Base-by-base conservation (phyloP, 768 basidiomycete species). In the Lyophyllum decastes region DNA sequence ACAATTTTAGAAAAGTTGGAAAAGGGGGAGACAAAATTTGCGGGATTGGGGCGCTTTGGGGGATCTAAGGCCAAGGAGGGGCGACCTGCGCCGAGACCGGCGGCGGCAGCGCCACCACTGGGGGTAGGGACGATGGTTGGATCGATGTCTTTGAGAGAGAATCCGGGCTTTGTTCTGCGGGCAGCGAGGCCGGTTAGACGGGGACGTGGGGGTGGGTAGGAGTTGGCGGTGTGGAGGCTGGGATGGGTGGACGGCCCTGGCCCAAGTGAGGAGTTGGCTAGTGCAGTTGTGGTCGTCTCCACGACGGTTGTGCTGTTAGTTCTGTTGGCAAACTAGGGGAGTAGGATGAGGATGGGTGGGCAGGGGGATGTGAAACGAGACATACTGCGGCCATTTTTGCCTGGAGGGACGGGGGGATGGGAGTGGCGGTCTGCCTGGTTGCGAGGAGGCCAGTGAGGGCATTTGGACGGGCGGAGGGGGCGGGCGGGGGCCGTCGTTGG, bases 1-100 rank as follows among this genome's bases (percentile, higher is more conserved):
- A 97, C 93, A 66, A 97, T 95, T 75, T 89, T 93, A 60, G 87
- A 85, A 72, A 98, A 97, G 70, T 94, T 96, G 30, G 90, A 80
- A 75, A 98, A 98, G 22, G 94, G 94, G 34, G 90, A 90, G 60
- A 78, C 82, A 62, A 85, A 81, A 47, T 80, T 79, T 33, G 76
- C 67, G 8, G 72, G 67, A 58, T 77, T 70, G 33, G 72, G 70
- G 45, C 67, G 72, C 58, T 64, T 72, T 46, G 68, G 76, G 19
- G 63, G 64, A 67, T 73, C 72, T 58, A 75, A 76, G 52, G 78
- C 75, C 38, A 82, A 65, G 19, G 77, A 74, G 17, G 87, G 87
- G 54, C 85, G 81, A 40, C 89, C 88, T 49, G 83, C 81, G 33
- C 90, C 90, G 30, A 93, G 81, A 57, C 89, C 89, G 4, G 86